phyloP scores from a whole-genome alignment of 75 land plant genomes.

The Pinus tabuliformis region DNA sequence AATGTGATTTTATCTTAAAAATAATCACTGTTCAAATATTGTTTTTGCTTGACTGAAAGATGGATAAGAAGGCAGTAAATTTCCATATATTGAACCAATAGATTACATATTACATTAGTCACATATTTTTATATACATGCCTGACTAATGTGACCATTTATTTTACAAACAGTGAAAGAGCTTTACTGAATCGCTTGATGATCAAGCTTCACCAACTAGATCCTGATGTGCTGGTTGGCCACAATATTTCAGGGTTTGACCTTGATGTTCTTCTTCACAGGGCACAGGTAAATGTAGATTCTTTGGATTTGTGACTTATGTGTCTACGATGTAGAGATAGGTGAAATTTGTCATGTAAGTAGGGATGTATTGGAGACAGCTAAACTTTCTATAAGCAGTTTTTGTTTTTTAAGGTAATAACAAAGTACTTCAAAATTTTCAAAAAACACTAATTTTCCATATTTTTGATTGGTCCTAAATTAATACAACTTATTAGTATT shows the following conservation, averaged over 20 bases:
- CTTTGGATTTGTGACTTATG: not conserved
- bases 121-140: not conserved
- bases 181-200: conserved; percentile 80
- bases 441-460: too few species aligned
- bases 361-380: not conserved
- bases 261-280: conserved; percentile 95
- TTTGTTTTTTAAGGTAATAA: not conserved
- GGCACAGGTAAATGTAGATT: conserved; percentile 55
- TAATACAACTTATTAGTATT: too few species aligned
- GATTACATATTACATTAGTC: not conserved
- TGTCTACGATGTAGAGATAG: not conserved
- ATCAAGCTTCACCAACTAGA: conserved; percentile 87
- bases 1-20: not conserved
- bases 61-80: not conserved
- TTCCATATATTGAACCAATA: not conserved
- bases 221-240: conserved; percentile 96
- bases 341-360: not conserved
- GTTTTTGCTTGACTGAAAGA: not conserved
- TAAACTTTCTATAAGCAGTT: not conserved
- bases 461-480: too few species aligned
- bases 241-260: conserved; percentile 98
- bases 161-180: conserved; percentile 76
- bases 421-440: too few species aligned
- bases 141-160: not conserved
- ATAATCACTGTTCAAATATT: not conserved